phyloP scores from a whole-genome alignment of 208 protist genomes.

The Novymonas esmeraldas region DNA sequence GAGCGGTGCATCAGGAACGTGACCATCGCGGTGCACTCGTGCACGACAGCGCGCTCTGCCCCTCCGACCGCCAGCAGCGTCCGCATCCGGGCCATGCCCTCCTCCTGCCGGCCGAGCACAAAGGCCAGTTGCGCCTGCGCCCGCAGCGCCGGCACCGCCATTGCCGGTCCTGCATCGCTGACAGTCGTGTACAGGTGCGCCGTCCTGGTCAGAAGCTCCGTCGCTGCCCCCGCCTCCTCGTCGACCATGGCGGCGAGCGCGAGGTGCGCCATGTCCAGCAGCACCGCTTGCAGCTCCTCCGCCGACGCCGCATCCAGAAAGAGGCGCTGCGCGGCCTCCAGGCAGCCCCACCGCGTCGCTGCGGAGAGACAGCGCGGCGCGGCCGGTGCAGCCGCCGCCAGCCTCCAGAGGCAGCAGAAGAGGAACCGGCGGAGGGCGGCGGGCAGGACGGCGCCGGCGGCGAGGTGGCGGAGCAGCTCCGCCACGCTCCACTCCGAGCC shows the following conservation, averaged over 20 bases:
- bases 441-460: background rate
- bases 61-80: background rate
- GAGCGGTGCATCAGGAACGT: slow-evolving; percentile 20
- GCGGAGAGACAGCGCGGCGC: background rate
- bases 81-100: slow-evolving; percentile 1
- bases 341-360: slow-evolving; percentile 13
- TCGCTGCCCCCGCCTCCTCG: background rate
- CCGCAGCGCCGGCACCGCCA: background rate
- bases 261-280: slow-evolving; percentile 24
- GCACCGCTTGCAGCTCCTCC: slow-evolving; percentile 17
- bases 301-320: slow-evolving; percentile 12
- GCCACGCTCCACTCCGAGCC: slow-evolving; percentile 21
- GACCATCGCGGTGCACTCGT: slow-evolving; percentile 16
- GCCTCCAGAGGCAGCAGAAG: slow-evolving; percentile 24
- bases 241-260: background rate
- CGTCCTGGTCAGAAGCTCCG: slow-evolving; percentile 1
- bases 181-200: background rate
- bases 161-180: background rate
- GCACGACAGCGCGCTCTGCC: background rate
- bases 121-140: slow-evolving; percentile 25
- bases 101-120: slow-evolving; percentile 4
- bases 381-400: background rate
- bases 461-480: slow-evolving; percentile 15
- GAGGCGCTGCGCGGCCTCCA: slow-evolving; percentile 3
- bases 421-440: slow-evolving; percentile 20